A percentile compares a stretch with the other conserved stretches of the same genome.
Conservation (phyloP, 2,329 filamentous ascomycete species). For the Fragosphaeria purpurea region DNA sequence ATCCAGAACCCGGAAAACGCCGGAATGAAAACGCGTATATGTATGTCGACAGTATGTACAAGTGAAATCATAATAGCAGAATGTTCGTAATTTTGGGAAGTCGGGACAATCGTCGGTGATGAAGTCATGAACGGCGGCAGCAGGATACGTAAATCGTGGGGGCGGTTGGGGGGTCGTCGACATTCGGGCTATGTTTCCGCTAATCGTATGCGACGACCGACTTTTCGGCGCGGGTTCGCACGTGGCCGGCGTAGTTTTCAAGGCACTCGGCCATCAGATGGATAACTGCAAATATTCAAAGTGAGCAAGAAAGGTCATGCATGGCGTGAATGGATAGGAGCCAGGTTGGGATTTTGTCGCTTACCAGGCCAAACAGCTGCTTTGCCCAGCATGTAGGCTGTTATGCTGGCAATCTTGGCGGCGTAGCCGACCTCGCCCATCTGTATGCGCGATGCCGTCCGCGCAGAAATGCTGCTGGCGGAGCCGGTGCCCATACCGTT, state of each 20-base stretch:
- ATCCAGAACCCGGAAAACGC: too few relatives aligned
- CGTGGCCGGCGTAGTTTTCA: conserved; percentile 43
- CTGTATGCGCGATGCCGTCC: conserved; percentile 31
- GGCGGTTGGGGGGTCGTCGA: too few relatives aligned
- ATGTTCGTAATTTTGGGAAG: too few relatives aligned
- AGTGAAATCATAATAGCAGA: too few relatives aligned
- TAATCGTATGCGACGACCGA: conserved; percentile 28
- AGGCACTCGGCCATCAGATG: conserved; percentile 46
- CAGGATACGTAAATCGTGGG: too few relatives aligned
- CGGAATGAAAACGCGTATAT: too few relatives aligned
- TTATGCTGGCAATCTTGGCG: conserved; percentile 73
- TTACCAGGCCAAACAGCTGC: conserved; percentile 87
- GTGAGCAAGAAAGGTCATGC: not conserved
- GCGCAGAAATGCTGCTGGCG: conserved; percentile 37
- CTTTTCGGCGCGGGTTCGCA: conserved; percentile 42
- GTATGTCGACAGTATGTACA: too few relatives aligned
- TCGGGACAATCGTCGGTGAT: too few relatives aligned
- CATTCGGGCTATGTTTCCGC: too few relatives aligned
- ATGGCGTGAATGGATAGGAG: too few relatives aligned
- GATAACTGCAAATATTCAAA: conserved; percentile 27
- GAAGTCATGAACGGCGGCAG: too few relatives aligned
- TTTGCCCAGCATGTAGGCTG: conserved; percentile 78
- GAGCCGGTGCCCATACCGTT: conserved; percentile 28
- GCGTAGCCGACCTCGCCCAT: conserved; percentile 64
- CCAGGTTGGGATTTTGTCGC: conserved; percentile 19